Evolutionary conservation across 2,329 filamentous ascomycete genomes (phyloP), one percentile per base, ranked within the genome.

Genomic region (Microcyclosporella mali): DNA sequence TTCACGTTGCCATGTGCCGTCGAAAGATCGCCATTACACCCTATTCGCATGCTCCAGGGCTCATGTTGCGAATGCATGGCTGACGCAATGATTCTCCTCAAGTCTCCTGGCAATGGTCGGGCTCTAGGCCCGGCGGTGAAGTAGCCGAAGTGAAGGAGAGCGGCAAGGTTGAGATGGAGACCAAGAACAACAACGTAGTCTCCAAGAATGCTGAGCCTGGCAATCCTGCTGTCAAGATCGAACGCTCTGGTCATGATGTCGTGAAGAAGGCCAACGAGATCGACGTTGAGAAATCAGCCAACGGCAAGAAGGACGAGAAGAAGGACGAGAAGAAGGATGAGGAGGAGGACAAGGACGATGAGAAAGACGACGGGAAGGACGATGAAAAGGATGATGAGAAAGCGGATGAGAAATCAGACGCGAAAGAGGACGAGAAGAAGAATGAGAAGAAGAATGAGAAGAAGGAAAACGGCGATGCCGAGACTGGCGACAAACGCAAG

Each of bases 51-150:
- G 30, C 21, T 30, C 9, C 21, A 25, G 21, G 6, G 4, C 9
- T 25, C 9, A 25, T 9, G 25, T 28, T 15, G n/a, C 16, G 30
- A 39, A 43, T 37, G 19, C n/a, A 10, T n/a, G 6, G 45, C 43
- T 48, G 41, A 48, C 27, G n/a, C 35, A 40, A 33, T 16, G 27
- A 46, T 12, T 37, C 15, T 14, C 45, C 28, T 40, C 38, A 55
- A 83, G 80, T 82, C 56, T 78, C 77, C 45, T 82, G 79, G 79
- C 70, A 73, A 58, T 82, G 77, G 77, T 69, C 70, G 45, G 68
- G 70, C 44, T 70, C 72, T 43, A 64, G 71, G 16, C 79, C 79
- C 1, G 67, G 68, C 39, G 81, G 79, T 46, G 75, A 70, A 33
- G 78, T 78, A 42, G 70, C 70, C 50, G 75, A 76, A 64, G 70